Percentiles rank a stretch among this genome's conserved stretches.
phyloP scores from a whole-genome alignment of 306 rosid genomes.

The Psophocarpus tetragonolobus region DNA sequence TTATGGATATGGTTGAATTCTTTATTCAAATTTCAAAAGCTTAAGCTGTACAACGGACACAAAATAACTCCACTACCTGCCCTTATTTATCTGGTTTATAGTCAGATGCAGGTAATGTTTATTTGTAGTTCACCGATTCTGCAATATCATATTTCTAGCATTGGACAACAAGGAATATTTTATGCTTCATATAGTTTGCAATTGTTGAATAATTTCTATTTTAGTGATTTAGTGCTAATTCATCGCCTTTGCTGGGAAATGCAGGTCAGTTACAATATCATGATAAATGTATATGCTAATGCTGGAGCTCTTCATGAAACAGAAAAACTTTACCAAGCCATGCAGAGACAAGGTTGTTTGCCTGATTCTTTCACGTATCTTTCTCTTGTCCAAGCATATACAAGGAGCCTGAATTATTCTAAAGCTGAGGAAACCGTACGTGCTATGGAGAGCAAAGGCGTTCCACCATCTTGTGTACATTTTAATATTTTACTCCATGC shows the following conservation, averaged over 20 bases:
- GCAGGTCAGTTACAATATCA: constrained; percentile 90
- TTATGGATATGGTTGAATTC: not conserved
- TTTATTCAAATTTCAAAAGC: constrained; percentile 13
- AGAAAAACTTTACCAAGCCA: constrained; percentile 61
- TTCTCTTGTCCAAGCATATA: constrained; percentile 70
- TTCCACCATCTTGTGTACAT: constrained; percentile 71
- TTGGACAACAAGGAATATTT: not conserved
- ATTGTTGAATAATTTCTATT: constrained; percentile 3
- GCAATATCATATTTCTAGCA: not conserved
- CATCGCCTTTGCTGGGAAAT: constrained; percentile 34
- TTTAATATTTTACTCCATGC: constrained; percentile 67
- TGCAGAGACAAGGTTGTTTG: constrained; percentile 60
- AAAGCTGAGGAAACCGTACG: constrained; percentile 69
- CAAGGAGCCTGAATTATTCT: constrained; percentile 57
- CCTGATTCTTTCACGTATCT: constrained; percentile 81
- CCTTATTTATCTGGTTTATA: not conserved
- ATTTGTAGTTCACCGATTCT: not conserved
- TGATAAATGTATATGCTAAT: constrained; percentile 77
- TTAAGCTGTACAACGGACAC: not conserved
- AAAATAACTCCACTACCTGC: not conserved
- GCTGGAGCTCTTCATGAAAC: constrained; percentile 67
- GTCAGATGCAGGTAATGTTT: constrained; percentile 10
- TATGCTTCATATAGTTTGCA: not conserved
- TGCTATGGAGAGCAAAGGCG: constrained; percentile 61
- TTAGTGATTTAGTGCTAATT: constrained; percentile 23